Percentiles rank a stretch among this genome's conserved stretches.
Conservation (phyloP, 2,329 filamentous ascomycete species). For the Penicillium thymicola region DNA sequence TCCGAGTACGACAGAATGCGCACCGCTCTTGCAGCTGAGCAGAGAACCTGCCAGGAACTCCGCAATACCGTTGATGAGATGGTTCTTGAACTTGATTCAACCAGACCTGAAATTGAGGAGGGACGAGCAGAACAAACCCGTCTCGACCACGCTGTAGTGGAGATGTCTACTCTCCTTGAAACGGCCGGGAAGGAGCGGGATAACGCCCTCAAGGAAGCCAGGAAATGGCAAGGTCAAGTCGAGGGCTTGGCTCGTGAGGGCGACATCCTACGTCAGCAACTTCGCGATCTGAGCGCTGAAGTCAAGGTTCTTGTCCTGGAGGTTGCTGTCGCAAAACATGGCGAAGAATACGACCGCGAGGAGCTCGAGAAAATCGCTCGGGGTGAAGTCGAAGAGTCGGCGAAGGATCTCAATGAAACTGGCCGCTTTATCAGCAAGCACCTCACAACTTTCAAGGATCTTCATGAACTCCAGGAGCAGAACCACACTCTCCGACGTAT, state of each 20-base stretch:
- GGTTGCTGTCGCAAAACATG: slow-evolving; percentile 70
- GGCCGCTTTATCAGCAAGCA: slow-evolving; percentile 86
- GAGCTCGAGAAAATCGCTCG: slow-evolving; percentile 75
- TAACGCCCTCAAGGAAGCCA: slow-evolving; percentile 68
- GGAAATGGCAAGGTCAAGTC: slow-evolving; percentile 74
- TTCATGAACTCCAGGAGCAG: slow-evolving; percentile 80
- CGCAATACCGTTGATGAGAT: slow-evolving; percentile 78
- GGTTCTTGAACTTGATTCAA: slow-evolving; percentile 77
- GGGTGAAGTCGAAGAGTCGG: slow-evolving; percentile 69
- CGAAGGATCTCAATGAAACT: slow-evolving; percentile 76
- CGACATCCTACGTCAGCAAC: slow-evolving; percentile 76
- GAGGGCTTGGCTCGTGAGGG: slow-evolving; percentile 61
- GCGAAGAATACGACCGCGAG: slow-evolving; percentile 71
- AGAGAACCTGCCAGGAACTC: slow-evolving; percentile 70
- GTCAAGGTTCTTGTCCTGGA: slow-evolving; percentile 89
- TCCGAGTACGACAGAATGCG: slow-evolving; percentile 57
- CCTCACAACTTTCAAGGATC: slow-evolving; percentile 83
- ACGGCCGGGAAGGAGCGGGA: slow-evolving; percentile 79
- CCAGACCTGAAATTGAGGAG: slow-evolving; percentile 84
- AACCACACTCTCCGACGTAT: slow-evolving; percentile 81
- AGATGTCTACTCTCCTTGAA: slow-evolving; percentile 81
- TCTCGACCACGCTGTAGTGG: slow-evolving; percentile 73
- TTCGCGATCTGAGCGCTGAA: slow-evolving; percentile 85
- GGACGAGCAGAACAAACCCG: slow-evolving; percentile 76
- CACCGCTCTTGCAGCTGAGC: slow-evolving; percentile 72